These are phyloP conservation scores for Westerdykella sp. DNA, from an alignment of 2,329 filamentous ascomycete species.

Conservation along the genomic window DNA sequence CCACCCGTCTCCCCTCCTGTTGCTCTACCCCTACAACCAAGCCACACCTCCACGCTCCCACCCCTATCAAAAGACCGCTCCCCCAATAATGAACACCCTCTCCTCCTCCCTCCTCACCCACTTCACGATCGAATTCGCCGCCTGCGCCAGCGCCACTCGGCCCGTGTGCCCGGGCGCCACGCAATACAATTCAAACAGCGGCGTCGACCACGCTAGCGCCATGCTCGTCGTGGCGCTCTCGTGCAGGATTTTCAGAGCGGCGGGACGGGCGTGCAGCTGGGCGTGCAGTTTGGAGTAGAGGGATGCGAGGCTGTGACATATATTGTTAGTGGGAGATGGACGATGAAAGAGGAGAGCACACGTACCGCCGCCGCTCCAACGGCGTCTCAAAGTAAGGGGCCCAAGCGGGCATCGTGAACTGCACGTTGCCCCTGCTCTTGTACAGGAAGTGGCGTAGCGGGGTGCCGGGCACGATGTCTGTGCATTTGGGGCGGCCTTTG, in stretches of 20 bases:
- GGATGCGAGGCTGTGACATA: slow-evolving; percentile 58
- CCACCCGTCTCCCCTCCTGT: too few species aligned
- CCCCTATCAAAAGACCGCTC: slow-evolving; percentile 60
- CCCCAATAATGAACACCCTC: slow-evolving; percentile 90
- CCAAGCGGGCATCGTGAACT: slow-evolving; percentile 87
- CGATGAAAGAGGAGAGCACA: slow-evolving; percentile 1
- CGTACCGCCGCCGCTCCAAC: slow-evolving; percentile 57
- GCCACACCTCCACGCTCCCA: too few species aligned
- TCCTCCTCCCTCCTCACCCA: slow-evolving; percentile 93
- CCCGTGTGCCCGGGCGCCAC: slow-evolving; percentile 69
- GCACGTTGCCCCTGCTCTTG: slow-evolving; percentile 89
- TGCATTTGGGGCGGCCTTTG: slow-evolving; percentile 62
- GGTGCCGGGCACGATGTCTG: slow-evolving; percentile 72
- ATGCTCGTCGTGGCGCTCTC: slow-evolving; percentile 64
- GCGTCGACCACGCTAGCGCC: slow-evolving; percentile 84
- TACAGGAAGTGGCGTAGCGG: slow-evolving; percentile 88
- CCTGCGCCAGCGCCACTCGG: slow-evolving; percentile 66
- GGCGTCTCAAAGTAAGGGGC: slow-evolving; percentile 58
- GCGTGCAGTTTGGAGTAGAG: slow-evolving; percentile 82
- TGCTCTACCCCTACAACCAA: too few species aligned
- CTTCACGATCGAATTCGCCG: slow-evolving; percentile 80
- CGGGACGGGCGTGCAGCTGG: slow-evolving; percentile 74
- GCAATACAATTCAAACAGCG: slow-evolving; percentile 88
- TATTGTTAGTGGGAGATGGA: background rate
- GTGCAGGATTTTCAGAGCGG: slow-evolving; percentile 82